These are phyloP conservation scores for Terfezia boudieri DNA, from an alignment of 495 filamentous ascomycete genomes.

Conservation along the genomic window DNA sequence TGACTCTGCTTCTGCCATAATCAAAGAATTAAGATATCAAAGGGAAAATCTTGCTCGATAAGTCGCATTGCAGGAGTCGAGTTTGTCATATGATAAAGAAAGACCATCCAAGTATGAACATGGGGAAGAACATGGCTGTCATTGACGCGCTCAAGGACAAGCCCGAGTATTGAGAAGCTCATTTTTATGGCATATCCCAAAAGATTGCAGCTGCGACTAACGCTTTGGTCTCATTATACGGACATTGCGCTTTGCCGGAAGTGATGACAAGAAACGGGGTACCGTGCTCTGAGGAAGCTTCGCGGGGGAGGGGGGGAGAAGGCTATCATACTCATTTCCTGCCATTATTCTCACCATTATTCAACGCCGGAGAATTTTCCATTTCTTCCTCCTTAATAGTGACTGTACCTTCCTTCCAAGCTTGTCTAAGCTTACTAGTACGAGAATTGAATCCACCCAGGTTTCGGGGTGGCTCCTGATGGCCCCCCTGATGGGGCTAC, in stretches of 20 bases:
- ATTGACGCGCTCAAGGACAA: conserved; percentile 35
- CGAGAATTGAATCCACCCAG: no score
- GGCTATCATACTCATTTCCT: conserved; percentile 9
- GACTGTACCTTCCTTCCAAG: conserved; percentile 10
- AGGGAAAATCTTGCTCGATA: conserved; percentile 41
- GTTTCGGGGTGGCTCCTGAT: no score
- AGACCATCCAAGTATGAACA: conserved; percentile 45
- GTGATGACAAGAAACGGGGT: conserved; percentile 7
- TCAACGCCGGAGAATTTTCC: not conserved
- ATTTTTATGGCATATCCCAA: not conserved
- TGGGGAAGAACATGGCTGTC: conserved; percentile 45
- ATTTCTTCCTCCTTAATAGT: conserved; percentile 1
- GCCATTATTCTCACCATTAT: not conserved
- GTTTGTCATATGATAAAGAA: conserved; percentile 37
- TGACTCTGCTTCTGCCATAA: conserved; percentile 20
- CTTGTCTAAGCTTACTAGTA: conserved; percentile 23
- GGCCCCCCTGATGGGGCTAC: no score
- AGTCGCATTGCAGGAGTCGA: conserved; percentile 28
- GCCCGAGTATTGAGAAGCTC: conserved; percentile 10
- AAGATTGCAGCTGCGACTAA: not conserved
- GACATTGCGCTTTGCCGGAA: not conserved
- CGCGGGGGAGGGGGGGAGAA: conserved; percentile 14
- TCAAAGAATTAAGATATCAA: conserved; percentile 45
- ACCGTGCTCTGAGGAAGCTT: conserved; percentile 11
- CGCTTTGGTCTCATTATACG: not conserved